Conservation (phyloP, 495 filamentous ascomycete genomes). For the Hypoxylon intermedium region DNA sequence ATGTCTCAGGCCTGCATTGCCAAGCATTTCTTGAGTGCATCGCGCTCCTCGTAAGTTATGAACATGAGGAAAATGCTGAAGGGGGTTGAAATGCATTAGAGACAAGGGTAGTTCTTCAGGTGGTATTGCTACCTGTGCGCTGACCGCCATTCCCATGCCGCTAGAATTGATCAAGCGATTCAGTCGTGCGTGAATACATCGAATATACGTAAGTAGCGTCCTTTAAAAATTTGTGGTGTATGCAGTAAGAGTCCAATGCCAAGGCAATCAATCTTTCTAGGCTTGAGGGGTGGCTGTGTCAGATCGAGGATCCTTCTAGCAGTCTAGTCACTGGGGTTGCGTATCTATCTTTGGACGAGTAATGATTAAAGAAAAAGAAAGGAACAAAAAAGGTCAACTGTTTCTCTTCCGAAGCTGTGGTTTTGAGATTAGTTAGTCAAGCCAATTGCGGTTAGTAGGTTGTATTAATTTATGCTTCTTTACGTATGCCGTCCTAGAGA, state of each 20-base stretch:
- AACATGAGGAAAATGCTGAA: background rate
- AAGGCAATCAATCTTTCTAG: background rate
- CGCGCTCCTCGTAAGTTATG: too few relatives aligned
- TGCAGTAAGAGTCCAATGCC: background rate
- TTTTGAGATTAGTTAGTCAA: too few relatives aligned
- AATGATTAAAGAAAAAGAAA: background rate
- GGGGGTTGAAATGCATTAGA: background rate
- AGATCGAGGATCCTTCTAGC: background rate
- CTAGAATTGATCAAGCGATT: background rate
- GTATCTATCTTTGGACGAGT: too few relatives aligned
- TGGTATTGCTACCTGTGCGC: background rate
- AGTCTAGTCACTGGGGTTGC: too few relatives aligned
- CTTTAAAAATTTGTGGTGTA: background rate
- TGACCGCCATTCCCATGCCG: background rate
- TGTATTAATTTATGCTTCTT: too few relatives aligned
- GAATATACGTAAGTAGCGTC: background rate
- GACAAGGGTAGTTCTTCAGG: background rate
- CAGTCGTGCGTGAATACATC: background rate
- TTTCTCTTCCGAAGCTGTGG: too few relatives aligned
- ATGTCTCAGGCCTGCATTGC: too few relatives aligned
- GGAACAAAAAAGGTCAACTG: too few relatives aligned
- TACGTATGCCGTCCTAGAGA: too few relatives aligned
- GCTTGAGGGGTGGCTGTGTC: background rate
- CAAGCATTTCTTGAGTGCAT: too few relatives aligned
- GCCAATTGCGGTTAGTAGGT: too few relatives aligned